Evolutionary conservation across 1,284 basidiomycete genomes (phyloP).

Genomic region (Butyriboletus appendiculatus): DNA sequence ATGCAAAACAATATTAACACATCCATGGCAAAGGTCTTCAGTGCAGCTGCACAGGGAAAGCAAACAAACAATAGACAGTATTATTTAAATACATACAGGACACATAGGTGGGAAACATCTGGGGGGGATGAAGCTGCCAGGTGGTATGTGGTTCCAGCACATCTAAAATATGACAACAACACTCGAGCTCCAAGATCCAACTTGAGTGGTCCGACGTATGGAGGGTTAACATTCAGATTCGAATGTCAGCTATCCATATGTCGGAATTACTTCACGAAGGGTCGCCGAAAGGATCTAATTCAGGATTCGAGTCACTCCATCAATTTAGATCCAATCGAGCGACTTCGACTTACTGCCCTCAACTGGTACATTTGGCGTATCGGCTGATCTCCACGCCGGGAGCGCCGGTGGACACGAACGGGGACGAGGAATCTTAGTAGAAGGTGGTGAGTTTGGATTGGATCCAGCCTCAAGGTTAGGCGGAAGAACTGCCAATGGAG

Average conservation of each 20-base stretch:
- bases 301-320: not conserved
- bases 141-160: no score
- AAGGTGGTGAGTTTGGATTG: no score
- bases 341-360: not conserved
- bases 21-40: no score
- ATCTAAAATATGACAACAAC: not conserved
- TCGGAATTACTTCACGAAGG: not conserved
- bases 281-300: not conserved
- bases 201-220: not conserved
- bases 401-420: not conserved
- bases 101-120: no score
- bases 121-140: no score
- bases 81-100: no score
- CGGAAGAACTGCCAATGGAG: not conserved
- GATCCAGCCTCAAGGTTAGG: no score
- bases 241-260: not conserved
- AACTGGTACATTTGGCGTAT: accelerated
- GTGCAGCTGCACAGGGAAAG: no score
- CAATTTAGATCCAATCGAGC: accelerated
- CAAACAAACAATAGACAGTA: no score
- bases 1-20: no score
- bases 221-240: not conserved
- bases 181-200: not conserved
- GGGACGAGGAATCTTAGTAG: not conserved
- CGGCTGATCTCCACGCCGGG: not conserved